Evolutionary conservation across 2,329 filamentous ascomycete genomes (phyloP), one percentile per base, ranked within the genome.

Genomic region (Cyphellophora attinorum): DNA sequence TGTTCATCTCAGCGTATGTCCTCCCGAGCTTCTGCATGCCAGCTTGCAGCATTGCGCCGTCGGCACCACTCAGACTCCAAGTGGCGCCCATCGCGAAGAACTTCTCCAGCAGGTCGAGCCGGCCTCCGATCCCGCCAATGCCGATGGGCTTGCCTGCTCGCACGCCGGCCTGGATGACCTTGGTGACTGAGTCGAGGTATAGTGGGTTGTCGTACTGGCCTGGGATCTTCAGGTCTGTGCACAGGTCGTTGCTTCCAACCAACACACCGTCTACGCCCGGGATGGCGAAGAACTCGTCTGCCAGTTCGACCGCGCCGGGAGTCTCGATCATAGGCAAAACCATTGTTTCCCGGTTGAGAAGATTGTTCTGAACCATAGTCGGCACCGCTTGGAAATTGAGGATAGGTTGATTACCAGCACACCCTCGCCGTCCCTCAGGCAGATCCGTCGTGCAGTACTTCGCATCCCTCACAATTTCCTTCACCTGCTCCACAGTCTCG

Each of bases 311-410:
- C 1, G 56, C 58, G 12, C 48, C 53, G 2, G 54, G 48, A 0
- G 60, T 64, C 42, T 64, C 60, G 23, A 64, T 58, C 60, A 64
- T 64, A 4, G 56, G 57, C n/a, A 63, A 60, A 4, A 63, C 44
- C 36, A 62, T 53, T 2, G 59, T 60, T 14, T 56, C 51, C 2
- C 41, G 31, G 32, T 62, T 62, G 16, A 55, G 34, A 3, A 58
- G 41, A 5, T 53, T 51, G 40, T 59, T 62, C 34, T 54, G 52
- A 16, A 54, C 41, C 31, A 50, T 40, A 0, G 57, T 59, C 1
- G 59, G 46, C 8, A 59, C 45, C 11, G 49, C 41, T 16, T 51
- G 46, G 41, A 57, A 62, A 19, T 60, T 53, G 33, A 60, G 49
- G 5, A 51, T 45, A 5, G 60, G 57, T 32, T 56, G 55, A 16